Conservation (phyloP, 495 filamentous ascomycete genomes). For the Hypoxylon fragiforme region DNA sequence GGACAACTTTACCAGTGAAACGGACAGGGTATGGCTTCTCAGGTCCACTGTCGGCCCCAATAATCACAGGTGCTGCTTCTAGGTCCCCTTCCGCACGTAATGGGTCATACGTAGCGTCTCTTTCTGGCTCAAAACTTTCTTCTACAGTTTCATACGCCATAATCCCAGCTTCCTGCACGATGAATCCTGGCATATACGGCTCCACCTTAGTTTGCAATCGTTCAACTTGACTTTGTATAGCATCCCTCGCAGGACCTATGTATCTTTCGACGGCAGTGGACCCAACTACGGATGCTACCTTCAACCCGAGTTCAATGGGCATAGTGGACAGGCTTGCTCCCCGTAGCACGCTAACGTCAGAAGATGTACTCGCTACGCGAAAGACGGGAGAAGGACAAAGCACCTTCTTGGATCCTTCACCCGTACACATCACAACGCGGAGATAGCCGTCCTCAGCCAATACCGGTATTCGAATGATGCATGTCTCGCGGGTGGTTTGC, state of each 20-base stretch:
- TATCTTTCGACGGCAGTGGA: slow-evolving; percentile 51
- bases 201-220: slow-evolving; percentile 41
- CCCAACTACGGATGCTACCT: slow-evolving; percentile 58
- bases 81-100: slow-evolving; percentile 25
- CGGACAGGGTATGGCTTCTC: slow-evolving; percentile 60
- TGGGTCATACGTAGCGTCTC: slow-evolving; percentile 29
- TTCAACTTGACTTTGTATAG: slow-evolving; percentile 44
- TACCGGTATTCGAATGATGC: slow-evolving; percentile 63
- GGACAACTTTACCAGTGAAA: slow-evolving; percentile 50
- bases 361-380: slow-evolving; percentile 62
- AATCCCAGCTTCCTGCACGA: slow-evolving; percentile 46
- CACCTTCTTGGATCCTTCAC: slow-evolving; percentile 50
- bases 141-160: slow-evolving; percentile 43
- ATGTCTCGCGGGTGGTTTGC: slow-evolving; percentile 62
- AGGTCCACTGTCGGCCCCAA: slow-evolving; percentile 54
- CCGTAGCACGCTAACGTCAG: slow-evolving; percentile 59
- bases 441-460: slow-evolving; percentile 68
- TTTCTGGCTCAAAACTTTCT: slow-evolving; percentile 32
- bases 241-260: slow-evolving; percentile 50
- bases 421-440: slow-evolving; percentile 62
- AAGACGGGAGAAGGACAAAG: slow-evolving; percentile 68
- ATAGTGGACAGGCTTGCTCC: slow-evolving; percentile 66
- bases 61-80: slow-evolving; percentile 19
- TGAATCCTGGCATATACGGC: slow-evolving; percentile 47
- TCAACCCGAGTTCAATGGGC: slow-evolving; percentile 65